Evolutionary conservation across 768 basidiomycete genomes (phyloP), one percentile per base, ranked within the genome.

Genomic region (Suillus alpinus): DNA sequence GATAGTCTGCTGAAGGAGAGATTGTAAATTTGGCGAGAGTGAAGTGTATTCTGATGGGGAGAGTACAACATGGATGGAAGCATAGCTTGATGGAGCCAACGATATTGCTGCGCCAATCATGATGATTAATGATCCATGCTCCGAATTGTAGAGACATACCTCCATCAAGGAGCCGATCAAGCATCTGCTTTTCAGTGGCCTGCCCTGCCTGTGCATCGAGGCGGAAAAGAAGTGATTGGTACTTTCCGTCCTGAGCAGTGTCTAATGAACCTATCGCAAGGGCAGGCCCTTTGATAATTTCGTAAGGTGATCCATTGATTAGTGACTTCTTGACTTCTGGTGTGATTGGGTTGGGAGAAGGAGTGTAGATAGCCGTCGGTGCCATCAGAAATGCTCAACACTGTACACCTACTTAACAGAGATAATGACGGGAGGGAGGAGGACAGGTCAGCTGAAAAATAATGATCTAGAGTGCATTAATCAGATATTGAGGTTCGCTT

Each of bases 161-260:
- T 77, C 84, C 82, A 73, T 92, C 92, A 16, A 93, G 76, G 62
- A 95, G 76, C 62, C 94, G 81, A 72, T 95, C 93, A 32, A 94
- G 75, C 78, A 95, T 85, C 69, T 93, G 87, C 68, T 83, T 87
- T 67, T 95, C 92, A 34, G 92, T 86, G 37, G 76, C 68, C 63
- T 81, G 73, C 20, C 66, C 63, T 32, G 63, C 34, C 18, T 78
- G 79, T 60, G 73, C 73, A 72, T 85, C 83, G 60, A 93, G 75
- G 64, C 80, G 77, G 7, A 84, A 80, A 56, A 92, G 80, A 62
- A 92, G 75, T 1, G 81, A 73, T 71, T 94, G 91, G 70, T 93
- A 94, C 70, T 80, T 82, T 36, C 93, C 94, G 68, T 92, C 85
- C 70, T 85, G 82, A 4, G 92, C 93, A 0, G 92, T 90, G 4